Base-by-base conservation (phyloP, 306 rosid genomes). In the Neltuma alba region DNA sequence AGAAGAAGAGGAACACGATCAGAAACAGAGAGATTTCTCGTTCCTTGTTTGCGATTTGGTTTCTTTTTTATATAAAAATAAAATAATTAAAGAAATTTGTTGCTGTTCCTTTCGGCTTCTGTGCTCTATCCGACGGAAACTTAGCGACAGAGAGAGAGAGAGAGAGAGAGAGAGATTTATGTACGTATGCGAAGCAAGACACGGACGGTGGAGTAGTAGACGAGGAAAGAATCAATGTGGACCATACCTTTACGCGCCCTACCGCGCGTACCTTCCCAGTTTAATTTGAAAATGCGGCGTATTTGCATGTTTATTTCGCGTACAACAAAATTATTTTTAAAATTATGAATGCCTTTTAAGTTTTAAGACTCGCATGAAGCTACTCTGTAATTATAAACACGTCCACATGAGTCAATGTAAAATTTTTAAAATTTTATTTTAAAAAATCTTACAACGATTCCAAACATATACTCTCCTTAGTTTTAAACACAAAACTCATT, bases 191-290 rank as follows among this genome's bases (percentile, higher is more conserved):
- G 67, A 67, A 62, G 72, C 31, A 72, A 83, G 87, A 63, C 74
- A 84, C 54, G 86, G 73, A 25, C 21, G 21, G 33, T 40, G 9
- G 84, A 79, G 88, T 75, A 55, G 70, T 38, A 23, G 72, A 71
- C 27, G 86, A 78, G 89, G 70, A 82, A 82, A 76, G 86, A 83
- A 82, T 86, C 38, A 3, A 63, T 52, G 6, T 57, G 27, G 54
- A 41, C 36, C 70, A 58, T 20, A 15, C 36, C 52, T 23, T 61
- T 84, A 82, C 88, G 86, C 84, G 84, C 84, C n/a, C 21, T 12
- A 6, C 25, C 15, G 0, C 3, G 2, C 42, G 55, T 52, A n/a
- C 7, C 18, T 14, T 11, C 12, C 1, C 12, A 3, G 20, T 44
- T 44, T 14, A 10, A 44, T 14, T n/a, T n/a, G n/a, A n/a, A n/a